These are phyloP conservation scores for Apiospora malaysiana DNA, from an alignment of 2,329 filamentous ascomycete species.

Conservation along the genomic window DNA sequence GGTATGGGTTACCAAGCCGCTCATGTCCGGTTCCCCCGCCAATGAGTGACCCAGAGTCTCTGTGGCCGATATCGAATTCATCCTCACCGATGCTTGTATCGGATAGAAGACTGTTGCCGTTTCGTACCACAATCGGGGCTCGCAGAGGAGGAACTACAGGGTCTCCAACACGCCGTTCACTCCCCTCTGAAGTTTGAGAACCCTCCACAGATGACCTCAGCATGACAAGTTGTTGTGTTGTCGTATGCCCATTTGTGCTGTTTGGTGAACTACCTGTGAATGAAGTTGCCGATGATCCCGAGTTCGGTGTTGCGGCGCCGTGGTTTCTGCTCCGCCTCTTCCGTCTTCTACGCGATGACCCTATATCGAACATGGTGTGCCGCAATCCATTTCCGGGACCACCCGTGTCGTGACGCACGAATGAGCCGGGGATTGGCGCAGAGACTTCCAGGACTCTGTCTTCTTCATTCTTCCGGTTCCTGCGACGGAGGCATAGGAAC, in stretches of 20 bases:
- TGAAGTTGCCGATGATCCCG: not conserved
- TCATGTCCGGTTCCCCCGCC: not conserved
- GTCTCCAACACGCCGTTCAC: not conserved
- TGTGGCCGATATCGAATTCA: conserved; percentile 28
- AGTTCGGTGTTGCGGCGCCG: conserved; percentile 16
- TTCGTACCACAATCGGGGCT: conserved; percentile 15
- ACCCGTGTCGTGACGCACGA: conserved; percentile 32
- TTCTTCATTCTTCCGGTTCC: conserved; percentile 29
- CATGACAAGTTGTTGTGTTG: not conserved
- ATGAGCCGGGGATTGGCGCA: conserved; percentile 37
- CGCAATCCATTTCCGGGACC: conserved; percentile 26
- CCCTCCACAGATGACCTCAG: not conserved
- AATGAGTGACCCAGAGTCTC: not conserved
- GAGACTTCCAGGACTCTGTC: conserved; percentile 33
- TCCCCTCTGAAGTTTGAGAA: not conserved
- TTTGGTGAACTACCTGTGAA: not conserved
- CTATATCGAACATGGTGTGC: conserved; percentile 31
- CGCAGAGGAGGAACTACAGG: not conserved
- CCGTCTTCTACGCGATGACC: conserved; percentile 3
- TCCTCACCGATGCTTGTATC: conserved; percentile 37
- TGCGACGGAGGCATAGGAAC: conserved; percentile 34
- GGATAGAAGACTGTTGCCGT: conserved; percentile 37
- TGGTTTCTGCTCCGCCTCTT: not conserved
- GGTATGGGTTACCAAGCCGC: not conserved
- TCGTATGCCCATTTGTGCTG: not conserved